phyloP scores from a whole-genome alignment of 495 filamentous ascomycete genomes.

The Talaromyces adpressus region DNA sequence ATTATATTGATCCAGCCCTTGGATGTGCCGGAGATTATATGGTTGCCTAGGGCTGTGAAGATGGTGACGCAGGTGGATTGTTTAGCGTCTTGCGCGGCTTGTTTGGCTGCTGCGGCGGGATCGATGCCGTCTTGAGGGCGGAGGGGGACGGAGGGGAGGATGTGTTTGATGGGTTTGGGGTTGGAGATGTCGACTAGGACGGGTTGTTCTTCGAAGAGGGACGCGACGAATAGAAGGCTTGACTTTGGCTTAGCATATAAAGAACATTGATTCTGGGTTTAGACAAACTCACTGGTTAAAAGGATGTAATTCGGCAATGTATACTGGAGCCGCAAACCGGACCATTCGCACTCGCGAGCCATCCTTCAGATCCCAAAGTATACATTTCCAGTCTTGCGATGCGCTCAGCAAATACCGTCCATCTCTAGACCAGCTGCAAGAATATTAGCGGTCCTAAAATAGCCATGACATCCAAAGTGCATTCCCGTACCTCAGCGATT shows the following conservation, averaged over 20 bases:
- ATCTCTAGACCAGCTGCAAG: conserved; percentile 76
- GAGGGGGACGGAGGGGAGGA: conserved; percentile 75
- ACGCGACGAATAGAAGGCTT: conserved; percentile 75
- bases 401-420: conserved; percentile 89
- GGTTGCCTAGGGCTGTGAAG: conserved; percentile 75
- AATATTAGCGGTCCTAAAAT: not conserved
- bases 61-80: conserved; percentile 86
- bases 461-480: not conserved
- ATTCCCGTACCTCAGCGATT: conserved; percentile 56
- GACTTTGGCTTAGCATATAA: too few relatives aligned
- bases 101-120: conserved; percentile 63
- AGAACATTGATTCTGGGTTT: not conserved
- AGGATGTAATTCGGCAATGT: conserved; percentile 91
- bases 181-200: conserved; percentile 74
- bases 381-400: conserved; percentile 92
- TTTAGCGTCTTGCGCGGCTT: conserved; percentile 85
- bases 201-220: conserved; percentile 88
- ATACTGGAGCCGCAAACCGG: conserved; percentile 84
- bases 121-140: conserved; percentile 57
- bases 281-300: conserved; percentile 65
- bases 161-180: conserved; percentile 57
- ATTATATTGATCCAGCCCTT: conserved; percentile 97
- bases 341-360: conserved; percentile 63
- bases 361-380: conserved; percentile 87
- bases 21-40: conserved; percentile 84